Base-by-base conservation (phyloP, 805 yeast genomes). In the Candida glaebosa region DNA sequence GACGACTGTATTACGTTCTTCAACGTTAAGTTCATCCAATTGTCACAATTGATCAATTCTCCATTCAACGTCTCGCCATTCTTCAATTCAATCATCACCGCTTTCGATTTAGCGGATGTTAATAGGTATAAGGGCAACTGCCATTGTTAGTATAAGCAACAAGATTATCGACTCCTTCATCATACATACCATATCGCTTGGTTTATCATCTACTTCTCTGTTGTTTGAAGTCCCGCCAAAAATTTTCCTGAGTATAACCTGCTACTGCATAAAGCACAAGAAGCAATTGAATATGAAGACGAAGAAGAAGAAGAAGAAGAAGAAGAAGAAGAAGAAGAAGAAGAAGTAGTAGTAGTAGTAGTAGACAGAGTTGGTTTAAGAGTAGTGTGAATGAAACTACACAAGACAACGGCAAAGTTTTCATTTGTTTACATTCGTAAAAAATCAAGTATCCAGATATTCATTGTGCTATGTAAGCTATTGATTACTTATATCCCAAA, bases 21-120 rank as follows among this genome's bases (percentile, higher is more conserved):
- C 40, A 93, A 71, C 1, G 96, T 86, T 49, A 93, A 71, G 61
- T 93, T 93, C 99, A 93, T 93, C 89, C 95, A 87, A 31, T 87
- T 82, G 61, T 93, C 99, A 53, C 96, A 88, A 56, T 87, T 85
- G 42, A 80, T 78, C 45, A 93, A 71, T 42, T 76, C 78, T 38
- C 99, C 99, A 55, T 84, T 84, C 38, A 90, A 71, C 7, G 91
- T 82, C 55, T 87, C 96, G 25, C 98, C 96, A 42, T 84, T 82
- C 62, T 93, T 93, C 57, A 93, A 77, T 61, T 91, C 99, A 37
- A 93, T 87, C 56, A 84, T 75, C 55, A 93, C 76, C 30, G 89
- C 85, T 56, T 87, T 90, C 43, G 87, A 90, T 61, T 89, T 90
- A 14, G 96, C 87, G 42, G 96, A 85, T 40, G 95, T 89, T 56